phyloP scores from a whole-genome alignment of 176 grass and related monocot species.

The Secale cereale region DNA sequence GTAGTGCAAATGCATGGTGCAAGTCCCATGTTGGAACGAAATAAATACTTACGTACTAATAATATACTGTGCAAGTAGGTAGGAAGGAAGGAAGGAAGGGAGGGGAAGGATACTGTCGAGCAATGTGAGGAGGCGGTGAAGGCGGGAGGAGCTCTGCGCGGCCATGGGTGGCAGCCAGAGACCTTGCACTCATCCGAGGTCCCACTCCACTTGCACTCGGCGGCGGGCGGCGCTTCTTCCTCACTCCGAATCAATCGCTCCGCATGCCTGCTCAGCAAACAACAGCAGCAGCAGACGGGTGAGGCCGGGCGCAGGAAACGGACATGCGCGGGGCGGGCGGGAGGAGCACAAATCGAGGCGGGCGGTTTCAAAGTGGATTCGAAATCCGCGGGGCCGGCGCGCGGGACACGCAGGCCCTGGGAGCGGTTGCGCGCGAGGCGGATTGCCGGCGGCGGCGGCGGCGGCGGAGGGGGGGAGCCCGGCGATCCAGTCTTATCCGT shows the following conservation, averaged over 20 bases:
- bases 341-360: not conserved
- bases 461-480: not conserved
- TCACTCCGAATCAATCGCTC: not conserved
- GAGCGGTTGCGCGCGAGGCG: not conserved
- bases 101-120: conserved; percentile 82
- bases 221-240: too few relatives aligned
- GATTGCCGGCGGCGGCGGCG: not conserved
- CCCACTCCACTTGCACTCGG: too few relatives aligned
- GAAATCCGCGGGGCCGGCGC: not conserved
- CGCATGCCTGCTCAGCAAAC: not conserved
- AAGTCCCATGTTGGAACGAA: too few relatives aligned
- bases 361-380: conserved; percentile 6
- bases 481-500: not conserved
- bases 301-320: too few relatives aligned
- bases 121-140: conserved; percentile 93
- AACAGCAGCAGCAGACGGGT: not conserved
- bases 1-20: too few relatives aligned
- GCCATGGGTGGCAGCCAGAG: conserved; percentile 17
- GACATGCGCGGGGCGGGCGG: too few relatives aligned
- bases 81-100: not conserved
- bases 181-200: not conserved
- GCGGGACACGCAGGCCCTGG: not conserved
- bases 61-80: too few relatives aligned
- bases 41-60: too few relatives aligned
- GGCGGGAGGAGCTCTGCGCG: conserved; percentile 88